Conservation (phyloP, 768 basidiomycete species). For the Galerina sulciceps region DNA sequence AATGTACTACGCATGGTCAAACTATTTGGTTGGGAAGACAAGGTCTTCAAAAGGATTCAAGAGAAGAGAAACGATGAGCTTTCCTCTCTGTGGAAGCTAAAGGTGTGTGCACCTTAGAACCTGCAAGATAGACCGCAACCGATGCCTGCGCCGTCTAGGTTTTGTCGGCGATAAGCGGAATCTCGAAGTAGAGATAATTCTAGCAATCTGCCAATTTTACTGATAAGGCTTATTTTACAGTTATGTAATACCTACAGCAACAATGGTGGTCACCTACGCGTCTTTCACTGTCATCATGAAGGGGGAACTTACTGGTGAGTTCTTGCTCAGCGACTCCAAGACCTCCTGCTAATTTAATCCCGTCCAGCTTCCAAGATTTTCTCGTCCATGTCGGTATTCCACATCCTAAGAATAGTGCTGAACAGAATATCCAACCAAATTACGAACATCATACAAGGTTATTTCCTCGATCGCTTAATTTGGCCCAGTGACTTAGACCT, state of each 20-base stretch:
- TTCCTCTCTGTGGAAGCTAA: slow-evolving; percentile 40
- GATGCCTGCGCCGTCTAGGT: slow-evolving; percentile 40
- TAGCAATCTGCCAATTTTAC: neutral
- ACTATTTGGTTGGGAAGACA: slow-evolving; percentile 59
- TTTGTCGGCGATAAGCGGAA: slow-evolving; percentile 2
- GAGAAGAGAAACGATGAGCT: slow-evolving; percentile 67
- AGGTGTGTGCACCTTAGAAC: slow-evolving; percentile 1
- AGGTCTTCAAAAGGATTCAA: slow-evolving; percentile 51
- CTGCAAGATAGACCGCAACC: slow-evolving; percentile 38
- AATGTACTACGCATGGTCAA: slow-evolving; percentile 62
- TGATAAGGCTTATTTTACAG: neutral
- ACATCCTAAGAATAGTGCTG: slow-evolving; percentile 58
- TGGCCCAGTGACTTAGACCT: neutral
- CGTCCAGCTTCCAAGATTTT: slow-evolving; percentile 46
- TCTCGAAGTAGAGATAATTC: slow-evolving; percentile 10
- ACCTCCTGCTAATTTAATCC: neutral
- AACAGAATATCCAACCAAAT: slow-evolving; percentile 36
- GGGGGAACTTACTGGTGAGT: slow-evolving; percentile 33
- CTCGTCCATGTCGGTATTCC: slow-evolving; percentile 64
- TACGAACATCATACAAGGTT: slow-evolving; percentile 15
- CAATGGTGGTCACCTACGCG: slow-evolving; percentile 68
- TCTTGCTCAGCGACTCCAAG: neutral
- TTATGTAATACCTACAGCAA: slow-evolving; percentile 47
- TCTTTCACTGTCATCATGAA: slow-evolving; percentile 54
- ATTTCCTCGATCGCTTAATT: neutral